Evolutionary conservation across 768 basidiomycete species (phyloP).

Genomic region (Lentinula guzmanii): DNA sequence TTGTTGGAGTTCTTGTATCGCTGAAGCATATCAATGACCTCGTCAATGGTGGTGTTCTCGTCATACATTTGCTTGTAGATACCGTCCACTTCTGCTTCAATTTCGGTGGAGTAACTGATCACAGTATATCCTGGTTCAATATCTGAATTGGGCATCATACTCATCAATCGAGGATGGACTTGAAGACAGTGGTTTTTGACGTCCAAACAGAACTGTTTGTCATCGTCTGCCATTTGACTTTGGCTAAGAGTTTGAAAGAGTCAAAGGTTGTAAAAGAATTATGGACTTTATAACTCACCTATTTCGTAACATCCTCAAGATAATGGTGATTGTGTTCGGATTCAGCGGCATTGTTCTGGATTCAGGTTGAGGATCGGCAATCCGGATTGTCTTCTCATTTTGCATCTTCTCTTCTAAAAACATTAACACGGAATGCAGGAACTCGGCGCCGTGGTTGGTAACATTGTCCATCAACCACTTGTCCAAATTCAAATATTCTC

Average conservation of each 20-base stretch:
- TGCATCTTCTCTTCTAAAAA: constrained; percentile 94
- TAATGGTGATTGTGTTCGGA: constrained; percentile 85
- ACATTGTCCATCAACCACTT: constrained; percentile 95
- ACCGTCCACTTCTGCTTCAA: constrained; percentile 88
- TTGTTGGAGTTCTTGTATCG: constrained; percentile 79
- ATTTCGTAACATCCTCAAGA: constrained; percentile 83
- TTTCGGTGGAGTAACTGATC: constrained; percentile 80
- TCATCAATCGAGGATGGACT: constrained; percentile 95
- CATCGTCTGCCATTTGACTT: constrained; percentile 65
- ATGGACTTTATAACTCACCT: constrained; percentile 42
- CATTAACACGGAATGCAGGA: constrained; percentile 79
- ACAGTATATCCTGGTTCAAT: constrained; percentile 89
- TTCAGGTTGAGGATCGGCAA: constrained; percentile 75
- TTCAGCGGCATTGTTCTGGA: constrained; percentile 82
- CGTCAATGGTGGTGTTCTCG: constrained; percentile 89
- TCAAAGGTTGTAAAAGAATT: constrained; percentile 4
- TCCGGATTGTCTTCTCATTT: constrained; percentile 70
- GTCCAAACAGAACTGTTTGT: constrained; percentile 84
- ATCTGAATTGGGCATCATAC: constrained; percentile 79
- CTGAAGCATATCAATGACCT: constrained; percentile 85
- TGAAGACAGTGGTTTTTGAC: constrained; percentile 91
- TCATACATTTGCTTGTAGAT: constrained; percentile 99
- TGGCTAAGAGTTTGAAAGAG: constrained; percentile 41
- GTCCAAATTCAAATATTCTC: constrained; percentile 93
- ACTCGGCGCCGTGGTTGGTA: constrained; percentile 73